Base-by-base conservation (phyloP, 2,329 filamentous ascomycete species). In the Epichloe sp. region DNA sequence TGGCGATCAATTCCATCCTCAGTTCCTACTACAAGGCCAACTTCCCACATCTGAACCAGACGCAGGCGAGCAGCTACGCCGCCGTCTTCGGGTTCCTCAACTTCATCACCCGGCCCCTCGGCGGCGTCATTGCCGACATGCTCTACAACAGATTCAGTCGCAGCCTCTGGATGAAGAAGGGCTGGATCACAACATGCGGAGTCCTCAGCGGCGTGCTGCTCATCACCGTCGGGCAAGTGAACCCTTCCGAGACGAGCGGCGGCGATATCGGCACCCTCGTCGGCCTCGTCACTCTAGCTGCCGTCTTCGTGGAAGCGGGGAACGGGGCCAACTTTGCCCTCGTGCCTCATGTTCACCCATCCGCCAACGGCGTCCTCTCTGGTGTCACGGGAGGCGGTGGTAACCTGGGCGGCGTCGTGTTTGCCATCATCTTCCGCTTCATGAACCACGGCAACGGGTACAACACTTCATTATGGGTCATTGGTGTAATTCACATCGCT, bases 251-350 rank as follows among this genome's bases (percentile, higher is more conserved):
- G 23, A 65, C 83, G 46, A 61, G 59, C 46, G 62, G 60, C 15
- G 51, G 55, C 41, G 54, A 44, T 41, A 59, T 67, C 14, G 68
- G 75, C 6, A 80, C 78, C 3, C 83, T 94, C 75, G 82, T 93
- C 51, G 87, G 86, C 1, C 79, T 95, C 5, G 71, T 94, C 8
- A 82, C 83, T 1, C 77, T 87, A 10, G 77, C 89, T 70, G 87
- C 86, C 1, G 76, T 95, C 63, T 95, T 95, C 71, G 69, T 89
- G 43, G 88, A 94, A 65, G 87, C 85, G 2, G 83, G 82, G 42
- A 95, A 95, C 63, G 90, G 90, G 0, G 82, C 87, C 41, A 93
- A 87, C 69, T 95, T 93, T 66, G 80, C 87, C 0, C 76, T 95
- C 5, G 84, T 95, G 23, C 88, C 89, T 3, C 90, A 95, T 63